Base-by-base conservation (phyloP, 352 stramenopile species). In the Phytophthora pistaciae region DNA sequence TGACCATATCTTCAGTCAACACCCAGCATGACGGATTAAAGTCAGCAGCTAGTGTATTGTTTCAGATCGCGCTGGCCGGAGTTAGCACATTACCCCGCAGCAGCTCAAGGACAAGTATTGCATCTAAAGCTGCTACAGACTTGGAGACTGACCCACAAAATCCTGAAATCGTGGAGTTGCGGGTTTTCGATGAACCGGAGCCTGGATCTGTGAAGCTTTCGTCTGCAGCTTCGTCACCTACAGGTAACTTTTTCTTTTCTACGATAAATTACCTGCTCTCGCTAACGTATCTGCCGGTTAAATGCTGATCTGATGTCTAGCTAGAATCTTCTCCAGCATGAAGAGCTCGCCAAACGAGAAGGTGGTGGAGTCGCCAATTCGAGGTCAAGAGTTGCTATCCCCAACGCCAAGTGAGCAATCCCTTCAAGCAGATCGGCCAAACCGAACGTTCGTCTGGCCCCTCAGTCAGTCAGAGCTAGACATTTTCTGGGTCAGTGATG, bases 1-100 rank as follows among this genome's bases (percentile, higher is more conserved):
- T 33, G 8, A 38, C 46, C 52, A 18, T 16, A 13, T 58, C 55
- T 20, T 40, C 52, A 5, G 48, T 27, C 27, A 58, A 50, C 42
- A 63, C 58, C 14, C 66, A 72, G 38, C 58, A 74, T 14, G 58
- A 59, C 6, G 61, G 42, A 27, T 79, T 83, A 31, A 83, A 80
- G 52, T 20, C 57, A 11, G 72, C 79, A 48, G 60, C 68, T 8
- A 61, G 44, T 31, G 44, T 75, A 5, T 49, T 85, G 5, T 87
- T 87, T 31, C 77, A 77, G 61, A 80, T 87, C 23, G 79, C 75
- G 20, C 38, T 85, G 38, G 74, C 75, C 20, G 77, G 79, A 44
- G 66, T 76, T 27, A 82, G 64, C 29, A 40, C 57, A 21, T 21
- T 61, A 21, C 61, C 60, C 38, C 31, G 6, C 16, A 68, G 44